These are phyloP conservation scores for Vicia villosa DNA, from an alignment of 306 rosid species.

Conservation along the genomic window DNA sequence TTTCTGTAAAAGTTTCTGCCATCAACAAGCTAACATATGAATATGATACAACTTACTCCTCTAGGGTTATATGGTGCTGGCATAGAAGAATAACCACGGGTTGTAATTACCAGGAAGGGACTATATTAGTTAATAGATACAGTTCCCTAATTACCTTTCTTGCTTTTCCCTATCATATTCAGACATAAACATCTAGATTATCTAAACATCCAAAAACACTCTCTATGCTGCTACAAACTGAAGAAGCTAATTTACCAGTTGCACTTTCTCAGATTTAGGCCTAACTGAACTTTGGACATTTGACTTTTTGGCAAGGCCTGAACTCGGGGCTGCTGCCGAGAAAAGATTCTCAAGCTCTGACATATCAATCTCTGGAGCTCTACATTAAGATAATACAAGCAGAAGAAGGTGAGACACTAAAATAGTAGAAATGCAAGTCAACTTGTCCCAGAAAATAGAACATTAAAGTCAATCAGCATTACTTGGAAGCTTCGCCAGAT, in stretches of 20 bases:
- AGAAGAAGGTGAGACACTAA: slow-evolving; percentile 24
- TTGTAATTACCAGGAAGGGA: slow-evolving; percentile 3
- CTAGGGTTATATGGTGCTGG: slow-evolving; percentile 18
- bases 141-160: slow-evolving; percentile 30
- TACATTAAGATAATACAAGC: slow-evolving; percentile 43
- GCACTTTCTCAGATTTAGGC: slow-evolving; percentile 82
- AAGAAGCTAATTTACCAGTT: slow-evolving; percentile 63
- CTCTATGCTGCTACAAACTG: slow-evolving; percentile 21
- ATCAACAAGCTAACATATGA: slow-evolving; percentile 21
- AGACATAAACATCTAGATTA: slow-evolving; percentile 29
- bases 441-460: slow-evolving; percentile 33
- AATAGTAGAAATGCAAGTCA: slow-evolving; percentile 28
- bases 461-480: slow-evolving; percentile 41
- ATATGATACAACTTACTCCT: slow-evolving; percentile 17
- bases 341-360: slow-evolving; percentile 94
- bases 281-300: slow-evolving; percentile 50
- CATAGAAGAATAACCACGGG: slow-evolving; percentile 22
- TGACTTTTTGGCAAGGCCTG: slow-evolving; percentile 52
- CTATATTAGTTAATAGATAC: slow-evolving; percentile 14
- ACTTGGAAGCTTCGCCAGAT: slow-evolving; percentile 76
- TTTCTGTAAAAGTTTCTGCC: slow-evolving; percentile 7
- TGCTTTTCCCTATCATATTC: slow-evolving; percentile 16
- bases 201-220: slow-evolving; percentile 18
- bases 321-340: slow-evolving; percentile 66
- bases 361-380: slow-evolving; percentile 94